A percentile compares a stretch with the other conserved stretches of the same genome.
These are phyloP conservation scores for Mucor velutinosus DNA, from an alignment of 371 early-diverging fungal species.

Conservation along the genomic window DNA sequence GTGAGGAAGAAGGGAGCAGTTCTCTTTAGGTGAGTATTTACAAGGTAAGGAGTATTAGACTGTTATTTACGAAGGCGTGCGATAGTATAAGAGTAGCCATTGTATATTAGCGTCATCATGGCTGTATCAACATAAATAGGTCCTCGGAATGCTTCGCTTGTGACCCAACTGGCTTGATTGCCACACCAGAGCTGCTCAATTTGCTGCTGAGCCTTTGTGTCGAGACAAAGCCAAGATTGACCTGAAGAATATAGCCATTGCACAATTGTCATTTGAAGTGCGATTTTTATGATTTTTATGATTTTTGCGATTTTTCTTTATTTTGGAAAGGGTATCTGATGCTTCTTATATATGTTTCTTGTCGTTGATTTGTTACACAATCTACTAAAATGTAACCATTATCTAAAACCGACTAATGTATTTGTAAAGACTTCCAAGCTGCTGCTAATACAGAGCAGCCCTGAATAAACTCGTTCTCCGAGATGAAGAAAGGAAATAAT, in stretches of 20 bases:
- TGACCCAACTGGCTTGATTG: constrained; percentile 23
- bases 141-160: constrained; percentile 19
- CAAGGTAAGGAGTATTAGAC: too few relatives aligned
- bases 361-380: constrained; percentile 1
- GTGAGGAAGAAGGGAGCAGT: too few relatives aligned
- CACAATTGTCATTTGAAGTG: constrained; percentile 7
- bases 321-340: neutral
- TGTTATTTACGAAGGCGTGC: constrained; percentile 8
- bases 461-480: constrained; percentile 4
- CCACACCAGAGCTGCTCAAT: constrained; percentile 23
- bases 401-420: neutral
- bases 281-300: neutral
- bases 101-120: constrained; percentile 16
- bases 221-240: constrained; percentile 20
- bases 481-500: neutral
- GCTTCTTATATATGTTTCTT: constrained; percentile 3
- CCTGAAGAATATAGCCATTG: constrained; percentile 26
- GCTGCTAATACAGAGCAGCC: neutral
- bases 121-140: constrained; percentile 25
- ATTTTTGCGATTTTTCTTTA: neutral
- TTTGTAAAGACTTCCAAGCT: neutral
- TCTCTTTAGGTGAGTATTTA: too few relatives aligned
- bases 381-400: neutral
- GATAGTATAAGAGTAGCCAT: constrained; percentile 18
- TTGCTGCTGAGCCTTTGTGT: constrained; percentile 16